Percentiles rank a stretch among this genome's conserved stretches.
These are phyloP conservation scores for Neonectria sp. DNA, from an alignment of 2,329 filamentous ascomycete species.

Conservation along the genomic window DNA sequence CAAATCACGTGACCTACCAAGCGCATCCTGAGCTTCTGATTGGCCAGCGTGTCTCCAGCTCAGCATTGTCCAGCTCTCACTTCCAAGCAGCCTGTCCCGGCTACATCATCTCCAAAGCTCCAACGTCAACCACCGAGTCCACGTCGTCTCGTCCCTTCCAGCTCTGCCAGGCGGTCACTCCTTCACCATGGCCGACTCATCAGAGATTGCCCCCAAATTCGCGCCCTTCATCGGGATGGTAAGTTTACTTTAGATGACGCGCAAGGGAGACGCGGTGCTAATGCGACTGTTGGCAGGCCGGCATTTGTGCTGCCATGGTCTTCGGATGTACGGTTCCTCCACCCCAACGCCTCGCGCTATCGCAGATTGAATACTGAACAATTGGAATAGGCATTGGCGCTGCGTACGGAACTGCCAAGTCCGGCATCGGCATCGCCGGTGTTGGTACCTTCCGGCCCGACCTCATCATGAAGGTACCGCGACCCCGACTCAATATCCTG, in stretches of 20 bases:
- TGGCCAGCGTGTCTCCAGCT: slow-evolving; percentile 39
- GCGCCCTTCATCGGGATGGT: slow-evolving; percentile 93
- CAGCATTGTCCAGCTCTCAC: slow-evolving; percentile 39
- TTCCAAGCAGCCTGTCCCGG: slow-evolving; percentile 42
- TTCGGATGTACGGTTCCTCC: slow-evolving; percentile 78
- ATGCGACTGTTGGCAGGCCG: slow-evolving; percentile 67
- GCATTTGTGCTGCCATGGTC: slow-evolving; percentile 86
- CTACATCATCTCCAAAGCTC: slow-evolving; percentile 49
- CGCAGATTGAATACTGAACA: slow-evolving; percentile 45
- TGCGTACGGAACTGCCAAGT: slow-evolving; percentile 90
- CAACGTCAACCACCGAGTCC: slow-evolving; percentile 39
- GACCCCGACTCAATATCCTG: slow-evolving; percentile 3
- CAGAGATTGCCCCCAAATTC: slow-evolving; percentile 81
- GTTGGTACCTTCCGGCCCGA: slow-evolving; percentile 89
- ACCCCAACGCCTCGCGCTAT: slow-evolving; percentile 30
- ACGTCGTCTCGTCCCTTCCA: slow-evolving; percentile 37
- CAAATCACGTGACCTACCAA: slow-evolving; percentile 29
- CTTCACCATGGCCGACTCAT: slow-evolving; percentile 66
- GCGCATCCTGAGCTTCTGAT: slow-evolving; percentile 25
- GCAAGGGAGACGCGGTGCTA: slow-evolving; percentile 41
- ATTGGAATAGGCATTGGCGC: slow-evolving; percentile 73
- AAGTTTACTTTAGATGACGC: slow-evolving; percentile 54
- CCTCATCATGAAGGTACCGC: slow-evolving; percentile 89
- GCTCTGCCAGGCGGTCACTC: slow-evolving; percentile 39
- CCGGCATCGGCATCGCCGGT: slow-evolving; percentile 88